Base-by-base conservation (phyloP, 352 stramenopile genomes). In the Phytophthora tubulina region DNA sequence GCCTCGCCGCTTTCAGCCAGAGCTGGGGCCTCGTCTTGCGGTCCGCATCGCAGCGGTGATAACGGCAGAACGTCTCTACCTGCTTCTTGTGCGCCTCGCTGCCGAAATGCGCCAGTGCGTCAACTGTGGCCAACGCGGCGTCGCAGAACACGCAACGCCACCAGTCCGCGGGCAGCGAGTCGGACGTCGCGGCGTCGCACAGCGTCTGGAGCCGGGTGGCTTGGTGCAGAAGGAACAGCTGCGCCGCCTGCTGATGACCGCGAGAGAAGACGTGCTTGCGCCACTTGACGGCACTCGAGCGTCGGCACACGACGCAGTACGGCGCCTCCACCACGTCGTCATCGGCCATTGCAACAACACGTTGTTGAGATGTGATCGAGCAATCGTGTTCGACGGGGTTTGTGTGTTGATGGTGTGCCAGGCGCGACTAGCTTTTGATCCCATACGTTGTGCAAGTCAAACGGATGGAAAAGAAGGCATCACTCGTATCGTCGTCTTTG, bases 221-320 rank as follows among this genome's bases (percentile, higher is more conserved):
- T 9, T 84, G 75, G 33, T 48, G 44, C 9, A 65, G 48, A 21
- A 94, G 72, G 49, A 89, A 90, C 36, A 80, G 64, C 2, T 54
- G 60, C 1, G 81, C 81, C 1, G 67, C 67, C 31, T 74, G 68
- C 50, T 93, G 84, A 70, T 94, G 87, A 15, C 45, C 59, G n/a
- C 72, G 79, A 13, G 79, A 83, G 73, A 88, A 94, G 17, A 89
- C 76, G 67, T 94, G 87, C 63, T 89, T 89, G 51, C 68, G 75
- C 84, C 85, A 94, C 72, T 88, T 89, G 36, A 79, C 54, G 35
- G 82, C 66, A 63, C 82, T 91, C 33, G 85, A 92, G 66, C 77
- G 80, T 32, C 84, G 76, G 67, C 85, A 94, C 21, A 85, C 73
- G 52, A 66, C 35, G 72, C 86, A 94, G 54, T 71, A 94, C 27